These are phyloP conservation scores for Berberis vulgaris DNA, from an alignment of 164 flowering plant genomes.

Conservation along the genomic window DNA sequence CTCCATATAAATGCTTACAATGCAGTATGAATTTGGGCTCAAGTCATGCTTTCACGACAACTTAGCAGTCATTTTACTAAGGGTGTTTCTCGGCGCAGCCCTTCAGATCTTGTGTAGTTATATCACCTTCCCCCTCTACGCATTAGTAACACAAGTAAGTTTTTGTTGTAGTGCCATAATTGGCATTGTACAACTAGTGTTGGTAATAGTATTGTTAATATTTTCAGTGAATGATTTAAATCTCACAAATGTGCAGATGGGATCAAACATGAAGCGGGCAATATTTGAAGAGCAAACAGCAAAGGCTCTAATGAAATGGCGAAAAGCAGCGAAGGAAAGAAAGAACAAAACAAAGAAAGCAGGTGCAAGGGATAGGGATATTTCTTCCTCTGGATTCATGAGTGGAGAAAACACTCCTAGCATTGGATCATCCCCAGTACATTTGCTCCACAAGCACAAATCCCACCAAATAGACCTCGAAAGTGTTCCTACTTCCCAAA, in stretches of 20 bases:
- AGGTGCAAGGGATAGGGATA: slow-evolving; percentile 9
- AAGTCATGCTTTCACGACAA: slow-evolving; percentile 50
- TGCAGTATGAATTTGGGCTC: slow-evolving; percentile 50
- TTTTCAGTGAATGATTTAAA: neutral
- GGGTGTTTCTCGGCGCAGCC: slow-evolving; percentile 40
- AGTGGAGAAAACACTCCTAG: slow-evolving; percentile 43
- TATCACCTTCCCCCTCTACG: slow-evolving; percentile 65
- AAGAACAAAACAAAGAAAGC: slow-evolving; percentile 22
- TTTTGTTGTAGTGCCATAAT: neutral
- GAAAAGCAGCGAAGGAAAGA: slow-evolving; percentile 36
- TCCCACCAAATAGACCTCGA: slow-evolving; percentile 19
- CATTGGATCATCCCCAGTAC: slow-evolving; percentile 42
- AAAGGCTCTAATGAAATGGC: slow-evolving; percentile 63
- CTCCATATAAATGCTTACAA: neutral
- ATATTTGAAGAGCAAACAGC: slow-evolving; percentile 66
- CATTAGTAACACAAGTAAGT: slow-evolving; percentile 66
- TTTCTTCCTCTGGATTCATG: slow-evolving; percentile 15
- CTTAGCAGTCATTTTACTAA: slow-evolving; percentile 15
- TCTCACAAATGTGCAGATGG: slow-evolving; percentile 38
- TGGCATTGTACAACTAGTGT: neutral
- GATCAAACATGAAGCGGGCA: slow-evolving; percentile 67
- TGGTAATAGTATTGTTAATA: neutral
- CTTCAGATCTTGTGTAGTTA: slow-evolving; percentile 58
- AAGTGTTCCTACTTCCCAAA: slow-evolving; percentile 24
- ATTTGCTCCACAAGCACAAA: slow-evolving; percentile 33